Evolutionary conservation across 768 basidiomycete genomes (phyloP).

Genomic region (Amanita polypyramis): DNA sequence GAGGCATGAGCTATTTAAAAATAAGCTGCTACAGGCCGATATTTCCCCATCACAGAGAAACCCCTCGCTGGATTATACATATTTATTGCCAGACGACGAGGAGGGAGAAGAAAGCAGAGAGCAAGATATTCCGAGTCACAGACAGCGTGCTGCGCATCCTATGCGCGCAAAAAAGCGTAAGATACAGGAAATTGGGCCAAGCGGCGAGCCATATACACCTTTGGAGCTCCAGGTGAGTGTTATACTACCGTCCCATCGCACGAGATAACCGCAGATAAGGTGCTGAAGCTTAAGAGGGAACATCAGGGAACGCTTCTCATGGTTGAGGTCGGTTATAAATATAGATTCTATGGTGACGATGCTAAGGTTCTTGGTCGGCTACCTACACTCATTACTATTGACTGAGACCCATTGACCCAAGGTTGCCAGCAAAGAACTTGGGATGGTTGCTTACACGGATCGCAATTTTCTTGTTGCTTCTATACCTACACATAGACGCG

Average conservation of each 20-base stretch:
- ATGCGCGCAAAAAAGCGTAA: conserved; percentile 23
- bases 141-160: conserved; percentile 22
- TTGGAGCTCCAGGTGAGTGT: conserved; percentile 54
- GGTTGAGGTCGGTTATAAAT: conserved; percentile 81
- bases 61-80: background rate
- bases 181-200: conserved; percentile 46
- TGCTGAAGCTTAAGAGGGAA: conserved; percentile 49
- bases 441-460: conserved; percentile 62
- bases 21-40: conserved; percentile 31
- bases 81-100: conserved; percentile 9
- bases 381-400: conserved; percentile 1
- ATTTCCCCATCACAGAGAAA: background rate
- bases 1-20: conserved; percentile 36
- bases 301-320: conserved; percentile 61
- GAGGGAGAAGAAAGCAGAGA: conserved; percentile 19
- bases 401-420: conserved; percentile 16
- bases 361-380: conserved; percentile 42
- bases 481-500: conserved; percentile 57
- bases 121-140: conserved; percentile 30
- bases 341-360: conserved; percentile 75
- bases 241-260: background rate
- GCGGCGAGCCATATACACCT: conserved; percentile 65
- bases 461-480: conserved; percentile 70
- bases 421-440: conserved; percentile 69
- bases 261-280: conserved; percentile 21